phyloP scores from a whole-genome alignment of 805 yeast species.

The Yamadazyma paraphyllophila region DNA sequence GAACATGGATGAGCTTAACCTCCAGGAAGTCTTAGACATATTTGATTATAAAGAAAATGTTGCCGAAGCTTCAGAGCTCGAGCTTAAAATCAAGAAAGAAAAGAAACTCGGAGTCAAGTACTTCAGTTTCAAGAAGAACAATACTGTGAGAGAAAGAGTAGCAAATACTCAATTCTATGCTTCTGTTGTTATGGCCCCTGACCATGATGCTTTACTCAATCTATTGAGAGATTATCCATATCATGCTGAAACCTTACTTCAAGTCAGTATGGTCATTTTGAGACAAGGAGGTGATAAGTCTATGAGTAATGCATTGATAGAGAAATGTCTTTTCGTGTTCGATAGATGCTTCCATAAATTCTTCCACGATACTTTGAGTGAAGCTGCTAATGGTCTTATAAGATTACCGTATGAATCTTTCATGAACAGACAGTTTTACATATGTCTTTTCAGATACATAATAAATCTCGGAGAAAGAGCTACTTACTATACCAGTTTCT shows the following conservation, averaged over 20 bases:
- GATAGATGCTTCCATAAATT: slow-evolving; percentile 67
- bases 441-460: slow-evolving; percentile 71
- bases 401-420: slow-evolving; percentile 75
- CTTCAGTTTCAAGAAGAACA: slow-evolving; percentile 51
- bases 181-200: slow-evolving; percentile 69
- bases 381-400: slow-evolving; percentile 53
- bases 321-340: slow-evolving; percentile 73
- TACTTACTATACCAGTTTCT: slow-evolving; percentile 72
- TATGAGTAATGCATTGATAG: slow-evolving; percentile 70
- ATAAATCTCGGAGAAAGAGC: slow-evolving; percentile 72
- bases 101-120: slow-evolving; percentile 47
- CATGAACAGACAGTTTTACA: slow-evolving; percentile 73
- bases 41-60: slow-evolving; percentile 35
- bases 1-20: slow-evolving; percentile 52
- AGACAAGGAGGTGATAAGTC: slow-evolving; percentile 73
- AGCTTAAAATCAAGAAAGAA: slow-evolving; percentile 31
- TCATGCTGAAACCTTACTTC: slow-evolving; percentile 74
- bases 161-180: slow-evolving; percentile 56
- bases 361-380: slow-evolving; percentile 45
- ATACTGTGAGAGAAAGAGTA: slow-evolving; percentile 28
- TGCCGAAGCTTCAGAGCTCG: slow-evolving; percentile 25
- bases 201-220: slow-evolving; percentile 67
- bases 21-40: slow-evolving; percentile 35
- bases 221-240: slow-evolving; percentile 64
- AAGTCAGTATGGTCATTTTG: slow-evolving; percentile 68